phyloP scores from a whole-genome alignment of 352 stramenopile genomes.

The Detonula confervacea region DNA sequence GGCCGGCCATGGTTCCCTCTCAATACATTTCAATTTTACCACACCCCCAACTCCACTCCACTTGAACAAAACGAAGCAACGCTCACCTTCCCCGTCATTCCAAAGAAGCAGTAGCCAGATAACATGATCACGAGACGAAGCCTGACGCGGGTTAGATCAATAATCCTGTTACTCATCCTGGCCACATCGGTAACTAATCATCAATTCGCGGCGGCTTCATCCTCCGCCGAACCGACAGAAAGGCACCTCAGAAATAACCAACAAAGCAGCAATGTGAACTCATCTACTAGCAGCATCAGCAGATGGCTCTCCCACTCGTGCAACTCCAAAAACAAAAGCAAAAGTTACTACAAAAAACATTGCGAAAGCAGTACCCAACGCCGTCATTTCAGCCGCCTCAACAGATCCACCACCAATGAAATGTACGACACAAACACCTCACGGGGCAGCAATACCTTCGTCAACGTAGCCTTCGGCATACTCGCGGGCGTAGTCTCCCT shows the following conservation, averaged over 20 bases:
- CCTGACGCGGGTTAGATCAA: not conserved
- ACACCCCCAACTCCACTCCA: too few species aligned
- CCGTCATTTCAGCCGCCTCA: too few species aligned
- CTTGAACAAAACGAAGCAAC: too few species aligned
- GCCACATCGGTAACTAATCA: not conserved
- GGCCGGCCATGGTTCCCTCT: too few species aligned
- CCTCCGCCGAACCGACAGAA: not conserved
- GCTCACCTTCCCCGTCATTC: too few species aligned
- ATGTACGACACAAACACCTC: slow-evolving; percentile 10
- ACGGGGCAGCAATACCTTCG: slow-evolving; percentile 3
- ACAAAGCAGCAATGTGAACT: not conserved
- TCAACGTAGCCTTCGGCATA: slow-evolving; percentile 18
- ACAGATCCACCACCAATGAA: not conserved
- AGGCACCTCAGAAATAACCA: too few species aligned
- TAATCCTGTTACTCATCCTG: not conserved
- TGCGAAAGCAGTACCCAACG: too few species aligned
- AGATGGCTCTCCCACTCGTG: slow-evolving; percentile 9
- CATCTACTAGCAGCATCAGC: not conserved
- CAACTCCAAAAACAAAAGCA: slow-evolving; percentile 16
- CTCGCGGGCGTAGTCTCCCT: not conserved
- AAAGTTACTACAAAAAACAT: too few species aligned
- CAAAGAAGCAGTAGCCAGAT: not conserved
- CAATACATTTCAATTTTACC: too few species aligned
- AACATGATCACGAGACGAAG: not conserved
- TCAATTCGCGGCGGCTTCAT: not conserved